Evolutionary conservation across 257 asterid genomes (phyloP), one percentile per base, ranked within the genome.

Genomic region (Rubia yunnanensis): DNA sequence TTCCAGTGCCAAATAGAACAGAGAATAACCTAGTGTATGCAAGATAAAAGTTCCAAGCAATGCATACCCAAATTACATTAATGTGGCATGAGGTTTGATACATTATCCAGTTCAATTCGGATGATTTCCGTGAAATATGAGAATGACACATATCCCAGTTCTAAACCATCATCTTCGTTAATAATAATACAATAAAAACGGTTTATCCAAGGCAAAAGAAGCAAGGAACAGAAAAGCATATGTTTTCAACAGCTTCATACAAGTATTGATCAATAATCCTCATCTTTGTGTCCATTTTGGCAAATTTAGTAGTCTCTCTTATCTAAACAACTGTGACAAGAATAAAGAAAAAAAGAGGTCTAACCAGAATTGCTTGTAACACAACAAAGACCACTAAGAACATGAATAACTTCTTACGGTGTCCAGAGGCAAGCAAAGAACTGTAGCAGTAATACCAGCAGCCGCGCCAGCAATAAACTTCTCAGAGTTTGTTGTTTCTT

Each of bases 381-480:
- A 34, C 31, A 53, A 57, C 26, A 38, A 14, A 36, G 41, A 28
- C 4, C 48, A 30, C 3, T 23, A 26, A 63, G 44, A 41, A 64
- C 69, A 50, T 61, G 17, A 70, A 55, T 32, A 71, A 46, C 31
- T 27, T 32, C 98, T 88, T 83, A 91, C 98, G 18, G 97, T 92
- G 79, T 92, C 99, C 34, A 92, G 81, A 48, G 99, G 99, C 83
- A 92, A 83, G 84, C 99, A 92, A 68, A 92, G 88, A 10, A 86
- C 85, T n/a, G 96, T 83, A 61, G 99, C 97, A 55, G 99, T 92
- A n/a, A 92, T 85, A 64, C 99, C 99, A 78, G 99, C 99, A 7
- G 97, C 96, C 28, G 99, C 99, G 74, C 99, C 99, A 52, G 97
- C 95, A 66, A 92, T 65, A 66, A 92, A 87, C 81, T 95, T 81